Base-by-base conservation (phyloP, 495 filamentous ascomycete genomes). In the Penicillium steckii region DNA sequence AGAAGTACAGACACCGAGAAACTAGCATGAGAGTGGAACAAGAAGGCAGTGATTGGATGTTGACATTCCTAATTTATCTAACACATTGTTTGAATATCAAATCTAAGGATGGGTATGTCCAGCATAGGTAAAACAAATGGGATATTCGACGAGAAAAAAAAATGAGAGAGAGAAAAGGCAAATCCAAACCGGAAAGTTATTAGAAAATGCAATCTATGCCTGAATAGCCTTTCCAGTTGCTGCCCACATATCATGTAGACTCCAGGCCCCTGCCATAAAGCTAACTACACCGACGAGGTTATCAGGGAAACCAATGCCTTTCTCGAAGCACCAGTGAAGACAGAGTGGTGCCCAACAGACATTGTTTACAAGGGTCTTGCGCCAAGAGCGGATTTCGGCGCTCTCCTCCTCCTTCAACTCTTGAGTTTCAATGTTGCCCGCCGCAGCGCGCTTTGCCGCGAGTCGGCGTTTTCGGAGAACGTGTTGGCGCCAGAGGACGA, bases 321-420 rank as follows among this genome's bases (percentile, higher is more conserved):
- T 72, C 67, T 89, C 86, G 15, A 85, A 61, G 61, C 88, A 88
- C 88, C 89, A 96, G 74, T 96, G 93, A 23, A 95, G 47, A 48
- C 81, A 83, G 65, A 87, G 62, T 21, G 83, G 83, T 4, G 78
- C 73, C 77, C 82, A 87, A 45, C 78, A 76, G 38, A 70, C 59
- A 58, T 84, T 85, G 42, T 71, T 74, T 5, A 75, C 61, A 8
- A 76, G 60, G 47, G 63, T 72, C 65, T 72, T 74, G 57, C 60
- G 70, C 76, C 72, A 74, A n/a, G 67, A 64, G 19, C 69, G 65
- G 17, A 71, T 57, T 53, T 56, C 60, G 56, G 64, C 61, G 38
- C 23, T 71, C 30, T 64, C 65, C 46, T 80, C 70, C 53, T 79
- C 63, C 26, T 67, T 61, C 49, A 49, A 55, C 50, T 51, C 62